Percentiles rank a stretch among this genome's conserved stretches.
Evolutionary conservation across 1,284 basidiomycete genomes (phyloP).

Genomic region (Sporisorium sorghi): DNA sequence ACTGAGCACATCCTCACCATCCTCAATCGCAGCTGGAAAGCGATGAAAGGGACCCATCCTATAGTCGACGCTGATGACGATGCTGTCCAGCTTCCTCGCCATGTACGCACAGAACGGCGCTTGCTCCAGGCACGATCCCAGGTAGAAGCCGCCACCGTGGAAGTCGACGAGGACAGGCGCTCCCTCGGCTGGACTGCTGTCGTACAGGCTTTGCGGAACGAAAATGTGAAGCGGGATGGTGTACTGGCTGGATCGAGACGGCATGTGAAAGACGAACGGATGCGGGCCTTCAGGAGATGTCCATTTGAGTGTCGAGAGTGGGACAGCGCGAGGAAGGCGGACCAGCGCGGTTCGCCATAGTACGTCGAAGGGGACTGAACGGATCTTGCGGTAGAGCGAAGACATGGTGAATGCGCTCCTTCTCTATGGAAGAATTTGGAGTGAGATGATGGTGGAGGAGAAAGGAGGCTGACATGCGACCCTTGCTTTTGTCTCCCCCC

Average conservation of each 20-base stretch:
- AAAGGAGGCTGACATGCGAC: not conserved
- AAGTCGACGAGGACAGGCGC: conserved; percentile 56
- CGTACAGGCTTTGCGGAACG: conserved; percentile 34
- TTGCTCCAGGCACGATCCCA: conserved; percentile 55
- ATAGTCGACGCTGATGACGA: conserved; percentile 59
- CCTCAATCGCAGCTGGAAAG: conserved; percentile 58
- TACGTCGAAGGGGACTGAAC: conserved; percentile 41
- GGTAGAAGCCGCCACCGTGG: conserved; percentile 61
- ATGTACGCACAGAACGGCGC: conserved; percentile 55
- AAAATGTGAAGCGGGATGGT: conserved; percentile 57
- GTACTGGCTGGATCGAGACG: conserved; percentile 33
- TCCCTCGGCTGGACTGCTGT: conserved; percentile 12
- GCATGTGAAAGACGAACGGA: conserved; percentile 51
- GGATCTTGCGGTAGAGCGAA: conserved; percentile 38
- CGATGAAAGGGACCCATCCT: conserved; percentile 65
- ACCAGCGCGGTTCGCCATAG: conserved; percentile 50
- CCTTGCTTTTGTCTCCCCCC: not conserved
- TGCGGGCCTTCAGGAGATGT: conserved; percentile 54
- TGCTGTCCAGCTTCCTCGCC: conserved; percentile 31
- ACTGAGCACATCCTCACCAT: conserved; percentile 55
- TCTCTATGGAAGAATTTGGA: conserved; percentile 4
- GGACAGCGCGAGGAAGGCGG: conserved; percentile 45
- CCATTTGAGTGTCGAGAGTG: conserved; percentile 39
- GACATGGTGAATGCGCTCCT: conserved; percentile 20
- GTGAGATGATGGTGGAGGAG: conserved; percentile 2